Base-by-base conservation (phyloP, 441 rosid genomes). In the Hura crepitans region DNA sequence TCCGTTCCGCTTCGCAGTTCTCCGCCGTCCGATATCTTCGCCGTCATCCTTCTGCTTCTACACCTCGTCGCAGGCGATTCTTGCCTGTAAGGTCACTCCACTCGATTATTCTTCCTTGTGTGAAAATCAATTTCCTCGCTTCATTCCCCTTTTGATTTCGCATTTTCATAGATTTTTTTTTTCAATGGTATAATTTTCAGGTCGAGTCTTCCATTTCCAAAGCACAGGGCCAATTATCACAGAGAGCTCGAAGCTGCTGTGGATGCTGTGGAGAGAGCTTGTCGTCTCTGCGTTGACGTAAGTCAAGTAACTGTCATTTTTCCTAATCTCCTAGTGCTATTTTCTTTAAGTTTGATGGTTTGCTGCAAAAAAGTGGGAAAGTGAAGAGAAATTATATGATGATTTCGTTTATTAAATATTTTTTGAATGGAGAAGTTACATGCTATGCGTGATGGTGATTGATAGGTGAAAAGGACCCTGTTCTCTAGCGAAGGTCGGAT, bases 201-300 rank as follows among this genome's bases (percentile, higher is more conserved):
- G 81, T 79, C 87, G 51, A 78, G 79, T 67, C 88, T 91, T 69
- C 95, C 98, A 27, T 87, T 85, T 69, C 81, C 85, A 0, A 83
- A 70, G 61, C 81, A 82, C 66, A 85, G 80, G 71, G 89, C 92
- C 8, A 86, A 81, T 80, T 89, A 87, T 53, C 84, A 81, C 65
- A 81, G 68, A 74, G 97, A 94, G 80, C 90, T 94, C 15, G 87
- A 84, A 66, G 90, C 85, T 33, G 97, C 96, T 18, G 79, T 87
- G 59, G 85, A 79, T 70, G 85, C 84, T 7, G 96, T 91, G 30
- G 91, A 85, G 77, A 85, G 87, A 80, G 96, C 98, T 65, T 94
- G 97, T 73, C 82, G 83, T 25, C 91, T 94, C 69, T 94, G 97
- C 68, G 74, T 89, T 18, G 93, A 88, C 57, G 98, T 89, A 35